These are phyloP conservation scores for Alternaria gaisen DNA, from an alignment of 2,329 filamentous ascomycete genomes.

Conservation along the genomic window DNA sequence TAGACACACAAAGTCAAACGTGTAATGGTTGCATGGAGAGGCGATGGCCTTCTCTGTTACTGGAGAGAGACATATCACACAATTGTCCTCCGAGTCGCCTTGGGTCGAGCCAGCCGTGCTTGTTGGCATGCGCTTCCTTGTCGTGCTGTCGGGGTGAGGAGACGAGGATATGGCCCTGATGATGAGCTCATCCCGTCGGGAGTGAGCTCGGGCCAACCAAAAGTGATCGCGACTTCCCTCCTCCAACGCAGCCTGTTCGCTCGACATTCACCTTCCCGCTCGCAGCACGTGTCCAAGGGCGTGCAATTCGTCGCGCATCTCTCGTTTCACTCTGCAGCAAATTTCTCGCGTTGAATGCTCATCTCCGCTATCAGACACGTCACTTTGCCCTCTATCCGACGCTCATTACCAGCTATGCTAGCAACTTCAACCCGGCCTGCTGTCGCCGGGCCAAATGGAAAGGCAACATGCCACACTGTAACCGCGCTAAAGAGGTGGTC, in stretches of 20 bases:
- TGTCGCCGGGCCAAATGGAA: conserved; percentile 39
- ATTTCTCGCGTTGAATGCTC: conserved; percentile 34
- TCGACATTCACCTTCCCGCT: conserved; percentile 9
- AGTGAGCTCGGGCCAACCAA: conserved; percentile 28
- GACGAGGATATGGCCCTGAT: conserved; percentile 3
- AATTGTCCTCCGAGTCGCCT: conserved; percentile 54
- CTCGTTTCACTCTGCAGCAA: neutral
- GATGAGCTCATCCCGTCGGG: conserved; percentile 26
- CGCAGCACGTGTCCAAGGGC: conserved; percentile 12
- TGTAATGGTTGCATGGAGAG: conserved; percentile 78
- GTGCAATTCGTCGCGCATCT: conserved; percentile 1
- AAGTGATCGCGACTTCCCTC: conserved; percentile 26
- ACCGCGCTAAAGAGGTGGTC: conserved; percentile 88
- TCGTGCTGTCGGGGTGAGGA: conserved; percentile 15
- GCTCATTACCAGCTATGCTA: conserved; percentile 44
- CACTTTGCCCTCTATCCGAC: conserved; percentile 23
- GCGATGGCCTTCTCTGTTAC: conserved; percentile 77
- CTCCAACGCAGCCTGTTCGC: conserved; percentile 3
- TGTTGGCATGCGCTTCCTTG: conserved; percentile 38
- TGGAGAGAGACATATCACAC: conserved; percentile 86
- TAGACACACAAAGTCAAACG: conserved; percentile 88
- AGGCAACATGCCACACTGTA: conserved; percentile 61
- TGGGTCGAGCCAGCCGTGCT: conserved; percentile 20
- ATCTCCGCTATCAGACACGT: conserved; percentile 30
- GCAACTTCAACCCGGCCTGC: conserved; percentile 42